Conservation (phyloP, 352 stramenopile species). For the Pythium insidiosum region DNA sequence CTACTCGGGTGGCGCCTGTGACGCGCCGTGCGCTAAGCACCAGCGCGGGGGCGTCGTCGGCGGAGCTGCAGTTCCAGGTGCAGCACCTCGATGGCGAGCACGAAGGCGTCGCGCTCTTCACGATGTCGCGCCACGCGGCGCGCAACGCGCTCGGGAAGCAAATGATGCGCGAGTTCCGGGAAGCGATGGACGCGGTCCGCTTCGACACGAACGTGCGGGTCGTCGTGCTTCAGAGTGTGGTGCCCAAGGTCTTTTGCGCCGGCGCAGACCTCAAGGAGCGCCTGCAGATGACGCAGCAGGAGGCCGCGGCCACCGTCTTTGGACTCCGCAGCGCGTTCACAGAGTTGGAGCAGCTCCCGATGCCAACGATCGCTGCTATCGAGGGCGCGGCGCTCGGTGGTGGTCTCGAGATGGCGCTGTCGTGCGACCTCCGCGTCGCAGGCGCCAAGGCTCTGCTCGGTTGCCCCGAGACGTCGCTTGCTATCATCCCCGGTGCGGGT, state of each 20-base stretch:
- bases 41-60: conserved; percentile 51
- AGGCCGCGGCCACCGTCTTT: conserved; percentile 71
- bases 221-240: conserved; percentile 67
- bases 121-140: conserved; percentile 45
- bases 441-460: conserved; percentile 82
- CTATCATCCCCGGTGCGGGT: conserved; percentile 90
- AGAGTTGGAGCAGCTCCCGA: conserved; percentile 81
- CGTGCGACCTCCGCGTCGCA: conserved; percentile 89
- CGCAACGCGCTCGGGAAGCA: conserved; percentile 74
- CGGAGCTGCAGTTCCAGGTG: conserved; percentile 46
- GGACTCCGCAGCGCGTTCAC: conserved; percentile 75
- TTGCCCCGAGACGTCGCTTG: conserved; percentile 88
- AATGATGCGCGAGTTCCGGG: conserved; percentile 60
- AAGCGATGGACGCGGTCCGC: conserved; percentile 9
- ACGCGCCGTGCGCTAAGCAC: too few relatives aligned
- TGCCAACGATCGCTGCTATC: conserved; percentile 90
- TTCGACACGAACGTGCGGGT: conserved; percentile 39
- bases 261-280: conserved; percentile 89
- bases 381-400: conserved; percentile 88
- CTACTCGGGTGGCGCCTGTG: too few relatives aligned
- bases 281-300: conserved; percentile 73
- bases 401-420: conserved; percentile 88
- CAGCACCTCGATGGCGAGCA: conserved; percentile 52
- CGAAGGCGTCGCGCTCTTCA: conserved; percentile 65
- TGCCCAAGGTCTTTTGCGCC: conserved; percentile 84